phyloP scores from a whole-genome alignment of 2,329 filamentous ascomycete species.

The Helminthosporium solani region DNA sequence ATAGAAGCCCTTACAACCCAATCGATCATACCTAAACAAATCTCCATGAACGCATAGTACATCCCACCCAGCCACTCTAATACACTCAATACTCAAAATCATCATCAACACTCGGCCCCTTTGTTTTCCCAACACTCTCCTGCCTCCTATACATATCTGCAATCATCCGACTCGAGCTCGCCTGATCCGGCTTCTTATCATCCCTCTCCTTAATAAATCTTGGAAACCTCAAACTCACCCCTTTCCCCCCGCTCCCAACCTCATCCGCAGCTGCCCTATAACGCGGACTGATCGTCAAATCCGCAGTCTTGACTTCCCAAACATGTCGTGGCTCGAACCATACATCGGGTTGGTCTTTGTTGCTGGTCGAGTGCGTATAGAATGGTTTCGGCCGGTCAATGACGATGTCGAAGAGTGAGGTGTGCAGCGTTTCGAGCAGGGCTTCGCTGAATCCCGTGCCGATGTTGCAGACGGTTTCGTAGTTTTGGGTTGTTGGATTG shows the following conservation, averaged over 20 bases:
- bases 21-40: too few species aligned
- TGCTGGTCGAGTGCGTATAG: slow-evolving; percentile 79
- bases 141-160: slow-evolving; percentile 97
- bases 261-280: slow-evolving; percentile 90
- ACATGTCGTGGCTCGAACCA: slow-evolving; percentile 96
- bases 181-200: slow-evolving; percentile 93
- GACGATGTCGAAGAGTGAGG: slow-evolving; percentile 69
- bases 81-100: slow-evolving; percentile 92
- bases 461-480: slow-evolving; percentile 97
- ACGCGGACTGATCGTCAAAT: slow-evolving; percentile 85
- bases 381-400: slow-evolving; percentile 94
- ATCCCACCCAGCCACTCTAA: not conserved
- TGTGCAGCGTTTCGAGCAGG: slow-evolving; percentile 84
- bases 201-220: slow-evolving; percentile 88
- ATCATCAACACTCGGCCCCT: slow-evolving; percentile 86
- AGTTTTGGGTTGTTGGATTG: slow-evolving; percentile 75
- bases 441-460: slow-evolving; percentile 95
- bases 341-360: slow-evolving; percentile 93
- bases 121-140: slow-evolving; percentile 83
- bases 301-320: slow-evolving; percentile 97
- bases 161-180: slow-evolving; percentile 79
- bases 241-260: slow-evolving; percentile 68
- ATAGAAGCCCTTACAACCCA: too few species aligned
- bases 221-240: slow-evolving; percentile 87
- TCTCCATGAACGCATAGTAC: too few species aligned